A percentile compares a stretch with the other conserved stretches of the same genome.
Conservation (phyloP, 768 basidiomycete species). For the Flagelloscypha sp. region DNA sequence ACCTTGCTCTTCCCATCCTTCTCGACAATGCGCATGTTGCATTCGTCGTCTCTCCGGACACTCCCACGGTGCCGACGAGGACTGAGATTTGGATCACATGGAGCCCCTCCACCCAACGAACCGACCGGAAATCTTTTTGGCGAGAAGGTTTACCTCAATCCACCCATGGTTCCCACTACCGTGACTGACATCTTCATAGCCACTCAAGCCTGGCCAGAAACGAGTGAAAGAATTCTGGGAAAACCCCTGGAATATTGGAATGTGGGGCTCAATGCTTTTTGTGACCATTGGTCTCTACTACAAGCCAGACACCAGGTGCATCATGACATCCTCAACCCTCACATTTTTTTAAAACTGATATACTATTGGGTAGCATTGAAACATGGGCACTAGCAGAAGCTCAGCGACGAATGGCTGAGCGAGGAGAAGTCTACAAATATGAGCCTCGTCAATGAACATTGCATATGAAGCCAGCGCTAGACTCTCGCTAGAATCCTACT, state of each 20-base stretch:
- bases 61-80: conserved; percentile 20
- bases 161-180: conserved; percentile 1
- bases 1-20: conserved; percentile 3
- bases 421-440: conserved; percentile 87
- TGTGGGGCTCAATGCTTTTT: conserved; percentile 82
- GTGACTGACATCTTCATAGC: conserved; percentile 44
- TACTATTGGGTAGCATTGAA: conserved; percentile 55
- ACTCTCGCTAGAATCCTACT: conserved; percentile 1
- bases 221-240: conserved; percentile 89
- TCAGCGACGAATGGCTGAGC: conserved; percentile 81
- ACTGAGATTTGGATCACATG: conserved; percentile 61
- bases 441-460: conserved; percentile 39
- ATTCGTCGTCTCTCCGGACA: conserved; percentile 23
- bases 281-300: conserved; percentile 75
- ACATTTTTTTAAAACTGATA: not conserved
- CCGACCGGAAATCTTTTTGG: conserved; percentile 83
- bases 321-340: not conserved
- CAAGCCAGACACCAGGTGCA: conserved; percentile 90
- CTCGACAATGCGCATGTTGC: conserved; percentile 18
- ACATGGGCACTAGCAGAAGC: conserved; percentile 90
- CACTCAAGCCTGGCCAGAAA: conserved; percentile 72
- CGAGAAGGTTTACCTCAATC: conserved; percentile 61
- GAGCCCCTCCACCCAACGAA: conserved; percentile 80
- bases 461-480: conserved; percentile 13
- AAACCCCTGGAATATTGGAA: conserved; percentile 80